Base-by-base conservation (phyloP, 2,329 filamentous ascomycete genomes). In the Amylocarpus encephaloides region DNA sequence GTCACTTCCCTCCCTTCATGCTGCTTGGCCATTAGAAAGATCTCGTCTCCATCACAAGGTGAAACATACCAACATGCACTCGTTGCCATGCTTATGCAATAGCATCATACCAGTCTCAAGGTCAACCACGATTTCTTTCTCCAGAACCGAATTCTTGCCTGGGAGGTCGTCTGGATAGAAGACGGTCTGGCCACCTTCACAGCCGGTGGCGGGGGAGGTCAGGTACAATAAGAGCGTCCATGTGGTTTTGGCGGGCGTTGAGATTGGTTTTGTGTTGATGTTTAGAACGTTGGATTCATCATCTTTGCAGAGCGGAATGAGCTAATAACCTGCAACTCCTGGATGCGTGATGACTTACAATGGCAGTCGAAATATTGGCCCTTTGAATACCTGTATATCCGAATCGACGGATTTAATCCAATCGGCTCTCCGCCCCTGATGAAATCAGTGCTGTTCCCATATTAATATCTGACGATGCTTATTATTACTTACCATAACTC, bases 291-390 rank as follows among this genome's bases (percentile, higher is more conserved):
- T 95, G 46, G 81, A 87, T 63, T 96, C 91, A 68, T 97, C 92
- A 63, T 95, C 88, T 93, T 32, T 13, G 22, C 7, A 26, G 7
- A 26, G 22, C 22, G 7, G 36, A n/a, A 39, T 29, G 9, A 48
- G 32, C 1, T 11, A 1, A 19, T 32, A 32, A 22, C 34, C 6
- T 16, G 19, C 22, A 12, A 30, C 11, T 46, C 34, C 45, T 62
- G 4, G 39, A 16, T 43, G 12, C 36, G n/a, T 7, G n/a, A 48
- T 40, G 38, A 78, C 85, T 62, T 78, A 92, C 88, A 96, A 67
- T 96, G 92, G 61, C 88, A 85, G 64, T 90, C 90, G 66, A 96
- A 96, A 66, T 91, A 95, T 65, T 96, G 90, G 0, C 88, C 88
- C 57, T 85, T 80, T 1, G 77, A 79, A 68, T 96, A 96, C 18